Base-by-base conservation (phyloP, 768 basidiomycete genomes). In the Terana coerulea region DNA sequence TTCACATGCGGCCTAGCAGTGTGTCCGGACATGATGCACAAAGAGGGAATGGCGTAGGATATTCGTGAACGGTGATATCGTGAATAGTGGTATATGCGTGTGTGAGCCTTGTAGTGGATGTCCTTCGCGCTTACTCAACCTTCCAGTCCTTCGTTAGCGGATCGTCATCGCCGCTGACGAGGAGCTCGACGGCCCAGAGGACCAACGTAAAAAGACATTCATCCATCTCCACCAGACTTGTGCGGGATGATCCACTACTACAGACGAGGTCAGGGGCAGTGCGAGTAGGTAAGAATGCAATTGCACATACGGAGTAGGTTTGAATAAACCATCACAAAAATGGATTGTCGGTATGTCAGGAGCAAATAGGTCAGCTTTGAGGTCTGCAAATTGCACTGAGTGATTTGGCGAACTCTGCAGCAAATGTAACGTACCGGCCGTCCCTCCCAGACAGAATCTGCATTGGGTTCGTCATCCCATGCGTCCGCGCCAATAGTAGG, bases 191-290 rank as follows among this genome's bases (percentile, higher is more conserved):
- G 10, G 86, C 81, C 91, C 91, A 93, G 35, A 91, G 77, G 22
- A 84, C 73, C 25, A 93, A 75, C 3, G 88, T 91, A 92, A 86
- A 71, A 91, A 89, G 29, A 93, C 84, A 62, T 90, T 89, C 74
- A 86, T 84, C 90, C 91, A 92, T 55, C 91, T 79, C 87, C 91
- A 92, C 91, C 91, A 93, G 43, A 91, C 81, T 63, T 92, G 91
- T n/a, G 88, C 89, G 17, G 90, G 87, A 61, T 89, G 86, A 60
- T 93, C 91, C 47, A 93, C 72, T 39, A 93, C 91, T 91, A 47
- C 5, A 40, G 49, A 35, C 54, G 22, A 28, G 28, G 25, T 36
- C 30, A 14, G 21, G 46, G 26, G 29, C 46, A 31, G 28, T 34
- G 5, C 24, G 39, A n/a, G 8, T 9, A 10, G 30, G 25, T 15